These are phyloP conservation scores for Pseudomonodictys pantanalensis DNA, from an alignment of 495 filamentous ascomycete genomes.

Conservation along the genomic window DNA sequence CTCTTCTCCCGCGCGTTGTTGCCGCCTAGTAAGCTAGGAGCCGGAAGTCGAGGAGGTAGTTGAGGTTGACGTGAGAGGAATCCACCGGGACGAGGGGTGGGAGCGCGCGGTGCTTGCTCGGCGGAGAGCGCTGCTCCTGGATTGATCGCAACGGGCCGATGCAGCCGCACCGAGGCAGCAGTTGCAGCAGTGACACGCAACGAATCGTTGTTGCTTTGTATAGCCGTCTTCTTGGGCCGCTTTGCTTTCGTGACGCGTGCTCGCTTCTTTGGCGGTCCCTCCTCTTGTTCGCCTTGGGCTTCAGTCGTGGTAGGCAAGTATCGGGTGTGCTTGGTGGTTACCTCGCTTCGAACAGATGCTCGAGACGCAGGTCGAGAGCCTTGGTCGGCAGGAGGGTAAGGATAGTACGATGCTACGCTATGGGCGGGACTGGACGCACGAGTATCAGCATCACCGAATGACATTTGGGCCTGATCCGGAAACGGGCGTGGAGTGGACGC, in stretches of 20 bases:
- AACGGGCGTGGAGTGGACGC: not conserved
- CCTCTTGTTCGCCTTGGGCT: constrained; percentile 26
- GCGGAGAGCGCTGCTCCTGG: constrained; percentile 52
- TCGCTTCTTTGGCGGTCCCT: constrained; percentile 58
- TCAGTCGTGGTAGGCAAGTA: not conserved
- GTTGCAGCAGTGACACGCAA: constrained; percentile 86
- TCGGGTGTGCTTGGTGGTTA: not conserved
- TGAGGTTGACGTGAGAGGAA: constrained; percentile 6
- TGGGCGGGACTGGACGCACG: constrained; percentile 45
- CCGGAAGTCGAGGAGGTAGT: constrained; percentile 23
- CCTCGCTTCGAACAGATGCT: constrained; percentile 37
- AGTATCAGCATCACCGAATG: constrained; percentile 36
- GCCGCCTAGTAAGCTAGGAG: constrained; percentile 27
- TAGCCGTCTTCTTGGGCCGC: constrained; percentile 62
- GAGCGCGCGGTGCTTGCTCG: constrained; percentile 76
- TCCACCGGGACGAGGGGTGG: constrained; percentile 58
- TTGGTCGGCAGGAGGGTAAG: constrained; percentile 10
- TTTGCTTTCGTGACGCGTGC: constrained; percentile 70
- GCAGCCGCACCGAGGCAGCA: constrained; percentile 79
- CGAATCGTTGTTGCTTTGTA: constrained; percentile 70
- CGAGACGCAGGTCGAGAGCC: constrained; percentile 49
- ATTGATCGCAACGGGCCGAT: constrained; percentile 68
- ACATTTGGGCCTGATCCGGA: constrained; percentile 1
- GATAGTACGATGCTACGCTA: constrained; percentile 37
- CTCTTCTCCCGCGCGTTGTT: constrained; percentile 16